Conservation (phyloP, 148 eudicot species). For the Salicornia ramosissima region DNA sequence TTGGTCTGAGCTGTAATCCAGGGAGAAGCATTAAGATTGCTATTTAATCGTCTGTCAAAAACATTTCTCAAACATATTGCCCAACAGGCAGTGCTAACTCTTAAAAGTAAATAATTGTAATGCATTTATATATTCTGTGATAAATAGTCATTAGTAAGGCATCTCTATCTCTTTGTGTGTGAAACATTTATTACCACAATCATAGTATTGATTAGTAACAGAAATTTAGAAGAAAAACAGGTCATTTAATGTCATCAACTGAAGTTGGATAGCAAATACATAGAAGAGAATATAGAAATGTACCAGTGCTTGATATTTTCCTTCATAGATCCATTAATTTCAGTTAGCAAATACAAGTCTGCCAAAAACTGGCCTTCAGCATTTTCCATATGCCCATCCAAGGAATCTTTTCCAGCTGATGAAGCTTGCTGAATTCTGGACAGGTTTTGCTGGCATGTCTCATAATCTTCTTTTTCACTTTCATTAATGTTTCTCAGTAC, state of each 20-base stretch:
- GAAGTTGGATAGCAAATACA: neutral
- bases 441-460: slow-evolving; percentile 39
- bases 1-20: slow-evolving; percentile 40
- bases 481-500: slow-evolving; percentile 49
- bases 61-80: neutral
- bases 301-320: slow-evolving; percentile 65
- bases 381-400: slow-evolving; percentile 45
- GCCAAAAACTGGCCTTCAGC: slow-evolving; percentile 45
- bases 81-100: neutral
- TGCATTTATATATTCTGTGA: too few species aligned
- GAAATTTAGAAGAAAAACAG: neutral
- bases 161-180: too few species aligned
- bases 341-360: slow-evolving; percentile 53
- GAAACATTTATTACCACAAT: too few species aligned
- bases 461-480: slow-evolving; percentile 32
- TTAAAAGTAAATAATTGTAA: too few species aligned
- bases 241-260: neutral
- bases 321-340: slow-evolving; percentile 43
- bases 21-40: neutral
- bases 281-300: slow-evolving; percentile 9
- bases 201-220: too few species aligned
- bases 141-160: too few species aligned
- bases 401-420: slow-evolving; percentile 40
- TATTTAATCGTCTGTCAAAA: neutral
- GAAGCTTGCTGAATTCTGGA: slow-evolving; percentile 55